A percentile compares a stretch with the other conserved stretches of the same genome.
Conservation (phyloP, 179 eudicot genomes). For the Beta lomatogona region DNA sequence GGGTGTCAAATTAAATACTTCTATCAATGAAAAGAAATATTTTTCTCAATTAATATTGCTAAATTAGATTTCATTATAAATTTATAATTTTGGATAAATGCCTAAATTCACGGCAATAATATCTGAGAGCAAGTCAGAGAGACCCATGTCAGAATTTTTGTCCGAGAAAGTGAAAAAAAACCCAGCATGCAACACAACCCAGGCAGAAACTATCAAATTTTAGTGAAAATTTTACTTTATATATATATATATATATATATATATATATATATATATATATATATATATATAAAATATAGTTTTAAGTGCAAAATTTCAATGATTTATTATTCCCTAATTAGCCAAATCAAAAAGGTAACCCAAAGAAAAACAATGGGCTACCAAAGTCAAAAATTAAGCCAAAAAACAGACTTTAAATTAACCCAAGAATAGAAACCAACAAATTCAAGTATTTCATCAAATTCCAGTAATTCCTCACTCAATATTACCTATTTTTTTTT, state of each 20-base stretch:
- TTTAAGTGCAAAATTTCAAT: background rate
- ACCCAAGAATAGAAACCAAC: background rate
- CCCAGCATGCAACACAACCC: conserved; percentile 9
- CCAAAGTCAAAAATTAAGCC: background rate
- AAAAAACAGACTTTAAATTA: background rate
- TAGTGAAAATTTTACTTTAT: background rate
- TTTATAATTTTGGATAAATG: background rate
- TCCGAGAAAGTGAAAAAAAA: background rate
- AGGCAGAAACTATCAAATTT: background rate
- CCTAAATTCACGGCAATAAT: background rate
- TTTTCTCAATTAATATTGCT: background rate
- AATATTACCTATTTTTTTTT: background rate
- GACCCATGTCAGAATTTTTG: background rate
- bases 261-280: background rate
- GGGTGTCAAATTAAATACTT: too few species aligned
- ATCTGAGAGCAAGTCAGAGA: background rate
- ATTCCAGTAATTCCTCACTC: conserved; percentile 10
- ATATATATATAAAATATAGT: background rate
- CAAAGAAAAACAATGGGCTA: background rate
- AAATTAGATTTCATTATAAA: background rate
- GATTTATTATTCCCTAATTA: background rate
- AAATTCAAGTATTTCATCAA: conserved; percentile 22
- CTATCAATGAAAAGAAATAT: background rate
- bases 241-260: background rate
- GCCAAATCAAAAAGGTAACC: background rate